Conservation (phyloP, 768 basidiomycete species). For the Boletus subparvulus region DNA sequence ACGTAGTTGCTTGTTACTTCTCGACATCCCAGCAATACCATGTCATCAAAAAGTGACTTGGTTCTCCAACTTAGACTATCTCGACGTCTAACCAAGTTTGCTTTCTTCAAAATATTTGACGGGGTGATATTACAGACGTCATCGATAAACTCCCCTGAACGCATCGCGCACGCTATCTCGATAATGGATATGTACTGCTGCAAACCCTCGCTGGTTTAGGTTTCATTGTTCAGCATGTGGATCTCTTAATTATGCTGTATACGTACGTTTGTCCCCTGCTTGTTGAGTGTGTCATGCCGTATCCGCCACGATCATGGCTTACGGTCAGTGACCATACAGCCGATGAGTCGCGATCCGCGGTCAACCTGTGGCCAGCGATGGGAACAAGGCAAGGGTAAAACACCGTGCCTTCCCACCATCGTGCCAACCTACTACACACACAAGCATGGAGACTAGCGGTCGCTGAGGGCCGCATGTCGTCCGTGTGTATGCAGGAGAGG, state of each 20-base stretch:
- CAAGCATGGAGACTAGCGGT: constrained; percentile 7
- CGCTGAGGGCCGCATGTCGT: constrained; percentile 11
- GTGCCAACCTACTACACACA: neutral
- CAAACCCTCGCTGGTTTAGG: constrained; percentile 59
- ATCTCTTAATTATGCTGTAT: constrained; percentile 56
- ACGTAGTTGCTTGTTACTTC: constrained; percentile 54
- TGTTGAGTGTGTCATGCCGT: constrained; percentile 1
- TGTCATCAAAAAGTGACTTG: constrained; percentile 50
- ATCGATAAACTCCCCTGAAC: constrained; percentile 53
- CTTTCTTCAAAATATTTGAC: constrained; percentile 56
- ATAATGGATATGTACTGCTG: constrained; percentile 49
- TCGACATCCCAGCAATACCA: constrained; percentile 52
- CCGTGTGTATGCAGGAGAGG: constrained; percentile 11
- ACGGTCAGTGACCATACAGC: constrained; percentile 25
- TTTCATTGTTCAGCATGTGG: constrained; percentile 62
- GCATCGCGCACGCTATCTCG: constrained; percentile 53
- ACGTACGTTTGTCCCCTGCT: constrained; percentile 40
- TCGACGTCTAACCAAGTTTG: constrained; percentile 50
- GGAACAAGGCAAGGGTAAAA: constrained; percentile 12
- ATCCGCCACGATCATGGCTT: constrained; percentile 29
- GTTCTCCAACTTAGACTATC: constrained; percentile 42
- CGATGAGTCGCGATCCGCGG: constrained; percentile 1
- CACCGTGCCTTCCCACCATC: constrained; percentile 24
- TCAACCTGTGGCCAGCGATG: constrained; percentile 7
- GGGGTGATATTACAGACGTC: constrained; percentile 44